Base-by-base conservation (phyloP, 225 moss, liverwort and hornwort genomes). In the Ulota crispa region DNA sequence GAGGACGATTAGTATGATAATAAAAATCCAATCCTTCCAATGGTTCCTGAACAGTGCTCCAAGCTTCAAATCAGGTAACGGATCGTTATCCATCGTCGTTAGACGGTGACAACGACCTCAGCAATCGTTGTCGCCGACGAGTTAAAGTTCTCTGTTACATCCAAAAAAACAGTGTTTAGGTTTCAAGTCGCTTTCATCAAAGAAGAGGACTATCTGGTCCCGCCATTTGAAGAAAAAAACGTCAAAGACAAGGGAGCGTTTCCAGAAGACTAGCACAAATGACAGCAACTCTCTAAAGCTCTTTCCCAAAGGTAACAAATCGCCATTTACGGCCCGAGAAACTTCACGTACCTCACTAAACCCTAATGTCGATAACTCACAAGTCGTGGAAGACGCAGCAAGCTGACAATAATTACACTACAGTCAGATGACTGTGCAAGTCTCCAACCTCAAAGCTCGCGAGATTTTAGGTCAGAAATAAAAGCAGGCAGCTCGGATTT, bases 11-110 rank as follows among this genome's bases (percentile, higher is more conserved):
- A 89, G 70, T 12, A 76, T 34, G 43, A 89, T 56, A 41, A 91
- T 81, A 13, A 87, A 71, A 26, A 89, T 55, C 91, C 91, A 91
- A 78, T 91, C 91, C 11, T 36, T 85, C 72, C 83, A 75, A 16
- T 91, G 91, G 64, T 81, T 81, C 9, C 54, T 2, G 47, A 87
- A 82, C 52, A 91, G 52, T 15, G 47, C 56, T 32, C 64, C 78
- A 1, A 89, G 72, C 83, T 85, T 89, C 83, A 87, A 81, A 68
- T 87, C 79, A n/a, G 80, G 82, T 23, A 85, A 34, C 9, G 59
- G 18, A 26, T 83, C 68, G 5, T 68, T 54, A 9, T 82, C 87
- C 85, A 88, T 85, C 15, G 32, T 4, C 15, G 60, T 60, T 60
- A 26, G 24, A 4, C 52, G 26, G n/a, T 50, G 32, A 4, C 27